Evolutionary conservation across 345 rosid genomes (phyloP).

Genomic region (Xanthoceras sorbifolium): DNA sequence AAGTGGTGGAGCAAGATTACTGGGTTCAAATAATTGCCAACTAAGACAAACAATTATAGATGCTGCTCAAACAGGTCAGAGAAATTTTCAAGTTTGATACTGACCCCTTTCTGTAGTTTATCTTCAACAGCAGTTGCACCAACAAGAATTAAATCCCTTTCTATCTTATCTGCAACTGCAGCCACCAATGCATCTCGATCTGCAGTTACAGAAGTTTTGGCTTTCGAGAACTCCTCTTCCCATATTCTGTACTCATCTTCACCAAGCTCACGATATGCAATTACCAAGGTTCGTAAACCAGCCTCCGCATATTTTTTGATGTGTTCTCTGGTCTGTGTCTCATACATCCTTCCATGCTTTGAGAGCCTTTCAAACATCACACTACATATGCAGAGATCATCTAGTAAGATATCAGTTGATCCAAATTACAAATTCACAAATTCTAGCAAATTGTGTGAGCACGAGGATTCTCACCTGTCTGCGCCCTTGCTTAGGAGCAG

Average conservation of each 20-base stretch:
- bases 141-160: constrained; percentile 72
- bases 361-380: constrained; percentile 80
- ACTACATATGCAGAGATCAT: constrained; percentile 42
- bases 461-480: constrained; percentile 63
- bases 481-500: constrained; percentile 87
- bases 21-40: background rate
- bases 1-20: background rate
- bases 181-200: constrained; percentile 59
- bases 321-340: constrained; percentile 60
- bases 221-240: constrained; percentile 59
- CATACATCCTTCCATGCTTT: constrained; percentile 42
- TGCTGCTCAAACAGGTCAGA: constrained; percentile 4
- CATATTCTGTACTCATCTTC: constrained; percentile 62
- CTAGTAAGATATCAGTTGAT: constrained; percentile 13
- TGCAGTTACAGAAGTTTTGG: constrained; percentile 54
- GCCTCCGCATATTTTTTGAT: constrained; percentile 63
- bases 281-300: constrained; percentile 75
- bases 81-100: constrained; percentile 19
- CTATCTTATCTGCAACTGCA: constrained; percentile 61
- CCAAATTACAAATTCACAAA: constrained; percentile 20
- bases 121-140: constrained; percentile 98
- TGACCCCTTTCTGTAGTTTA: constrained; percentile 85
- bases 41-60: background rate
- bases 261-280: constrained; percentile 71
- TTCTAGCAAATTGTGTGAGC: background rate